Base-by-base conservation (phyloP, 495 filamentous ascomycete genomes). In the Amorphotheca resinae region DNA sequence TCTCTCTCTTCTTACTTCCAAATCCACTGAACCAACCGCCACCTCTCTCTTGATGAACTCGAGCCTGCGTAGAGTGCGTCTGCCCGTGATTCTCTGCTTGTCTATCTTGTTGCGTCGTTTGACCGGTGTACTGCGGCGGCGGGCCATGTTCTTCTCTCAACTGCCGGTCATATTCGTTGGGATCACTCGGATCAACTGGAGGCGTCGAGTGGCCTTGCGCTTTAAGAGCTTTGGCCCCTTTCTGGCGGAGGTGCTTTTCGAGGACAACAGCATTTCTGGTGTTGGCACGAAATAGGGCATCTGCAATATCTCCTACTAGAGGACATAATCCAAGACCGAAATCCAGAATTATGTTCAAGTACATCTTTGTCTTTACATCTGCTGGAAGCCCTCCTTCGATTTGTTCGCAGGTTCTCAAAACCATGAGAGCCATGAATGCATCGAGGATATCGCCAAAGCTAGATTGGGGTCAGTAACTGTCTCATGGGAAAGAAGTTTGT, bases 271-370 rank as follows among this genome's bases (percentile, higher is more conserved):
- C 82, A 53, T 87, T 93, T 46, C 76, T 68, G 1, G 83, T 87
- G 56, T 93, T 93, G 58, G 77, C 71, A 26, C 70, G 59, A 46
- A 66, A 68, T 8, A 67, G 15, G 1, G 65, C 60, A 17, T 38
- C 20, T 6, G 14, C 5, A 30, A 96, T 18, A 52, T 95, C 91
- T 15, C 91, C 91, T 4, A 94, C 41, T 49, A 95, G 73, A 0
- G 91, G 91, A 15, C 94, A 65, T 6, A 98, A 64, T 11, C 91
- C 91, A 32, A 95, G 68, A 40, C 74, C 52, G 48, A 93, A 84
- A 59, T 95, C 91, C 21, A 88, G 38, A 2, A 76, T 36, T 33
- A 95, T 70, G 59, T 93, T 84, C 44, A 83, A 58, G 40, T 83
- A 43, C 89, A 96, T 95, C 52, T 65, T 63, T n/a, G 56, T 58